These are phyloP conservation scores for Metroxylon sagu DNA, from an alignment of 176 grass and related monocot species.

Conservation along the genomic window DNA sequence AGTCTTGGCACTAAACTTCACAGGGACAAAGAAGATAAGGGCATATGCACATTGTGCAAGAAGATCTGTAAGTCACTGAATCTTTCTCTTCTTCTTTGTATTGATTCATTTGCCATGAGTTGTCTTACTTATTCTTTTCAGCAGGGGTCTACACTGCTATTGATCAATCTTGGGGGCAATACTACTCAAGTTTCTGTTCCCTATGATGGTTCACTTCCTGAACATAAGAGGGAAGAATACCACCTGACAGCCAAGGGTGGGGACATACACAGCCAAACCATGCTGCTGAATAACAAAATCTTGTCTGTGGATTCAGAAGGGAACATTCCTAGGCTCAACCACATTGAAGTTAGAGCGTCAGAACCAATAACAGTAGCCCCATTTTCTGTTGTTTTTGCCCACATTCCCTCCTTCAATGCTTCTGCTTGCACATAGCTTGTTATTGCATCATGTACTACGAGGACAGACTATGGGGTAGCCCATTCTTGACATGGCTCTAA, in stretches of 20 bases:
- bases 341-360: conserved; percentile 19
- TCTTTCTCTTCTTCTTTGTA: background rate
- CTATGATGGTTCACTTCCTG: too few relatives aligned
- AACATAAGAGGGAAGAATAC: conserved; percentile 46
- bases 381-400: conserved; percentile 49
- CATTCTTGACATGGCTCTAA: background rate
- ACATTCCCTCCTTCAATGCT: conserved; percentile 34
- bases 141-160: conserved; percentile 66
- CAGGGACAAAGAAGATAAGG: conserved; percentile 11
- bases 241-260: conserved; percentile 42
- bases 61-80: background rate
- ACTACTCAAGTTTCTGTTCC: conserved; percentile 32
- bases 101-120: background rate
- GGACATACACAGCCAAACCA: conserved; percentile 50
- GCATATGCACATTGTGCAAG: conserved; percentile 14
- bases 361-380: conserved; percentile 31
- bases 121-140: conserved; percentile 13
- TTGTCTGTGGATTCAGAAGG: conserved; percentile 37
- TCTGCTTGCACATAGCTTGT: conserved; percentile 36
- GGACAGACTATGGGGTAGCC: background rate
- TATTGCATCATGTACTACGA: conserved; percentile 2
- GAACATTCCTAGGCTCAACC: conserved; percentile 38
- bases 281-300: conserved; percentile 56
- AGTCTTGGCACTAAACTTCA: conserved; percentile 5
- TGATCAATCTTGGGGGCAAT: conserved; percentile 77